phyloP scores from a whole-genome alignment of 345 rosid genomes.

The Camelina sativa region DNA sequence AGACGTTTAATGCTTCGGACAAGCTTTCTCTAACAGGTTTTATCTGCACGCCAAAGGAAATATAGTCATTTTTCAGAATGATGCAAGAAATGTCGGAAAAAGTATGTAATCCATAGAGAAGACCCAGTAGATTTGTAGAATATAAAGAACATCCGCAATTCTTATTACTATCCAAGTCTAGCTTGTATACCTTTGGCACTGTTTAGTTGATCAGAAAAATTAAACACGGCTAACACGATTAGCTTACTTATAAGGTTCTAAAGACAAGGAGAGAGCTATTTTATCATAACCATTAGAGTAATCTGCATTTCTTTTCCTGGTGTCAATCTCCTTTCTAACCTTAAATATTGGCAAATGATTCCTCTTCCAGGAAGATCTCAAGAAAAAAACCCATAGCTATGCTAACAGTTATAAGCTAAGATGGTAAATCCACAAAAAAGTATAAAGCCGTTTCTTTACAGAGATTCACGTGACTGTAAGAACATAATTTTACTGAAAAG shows the following conservation, averaged over 20 bases:
- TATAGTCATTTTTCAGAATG: not conserved
- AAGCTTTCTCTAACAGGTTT: slow-evolving; percentile 95
- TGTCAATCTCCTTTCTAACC: slow-evolving; percentile 8
- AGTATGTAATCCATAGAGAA: not conserved
- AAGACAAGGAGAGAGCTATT: not conserved
- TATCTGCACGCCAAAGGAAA: slow-evolving; percentile 62
- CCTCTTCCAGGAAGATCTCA: slow-evolving; percentile 21
- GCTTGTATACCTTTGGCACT: not conserved
- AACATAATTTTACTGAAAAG: not conserved
- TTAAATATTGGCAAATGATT: slow-evolving; percentile 9
- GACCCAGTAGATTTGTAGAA: no score
- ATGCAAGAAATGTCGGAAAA: slow-evolving; percentile 7
- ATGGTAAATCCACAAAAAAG: not conserved
- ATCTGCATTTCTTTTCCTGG: slow-evolving; percentile 1
- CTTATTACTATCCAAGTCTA: slow-evolving; percentile 17
- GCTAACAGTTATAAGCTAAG: slow-evolving; percentile 5
- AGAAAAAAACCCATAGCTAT: not conserved
- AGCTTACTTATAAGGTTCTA: not conserved
- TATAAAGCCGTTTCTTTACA: slow-evolving; percentile 1
- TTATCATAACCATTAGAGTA: not conserved
- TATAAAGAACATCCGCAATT: slow-evolving; percentile 7
- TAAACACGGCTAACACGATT: slow-evolving; percentile 2
- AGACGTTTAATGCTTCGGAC: slow-evolving; percentile 83
- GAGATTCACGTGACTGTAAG: slow-evolving; percentile 2
- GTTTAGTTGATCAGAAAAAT: not conserved